Percentiles rank a stretch among this genome's conserved stretches.
These are phyloP conservation scores for Thermoascus crustaceus DNA, from an alignment of 2,329 filamentous ascomycete species.

Conservation along the genomic window DNA sequence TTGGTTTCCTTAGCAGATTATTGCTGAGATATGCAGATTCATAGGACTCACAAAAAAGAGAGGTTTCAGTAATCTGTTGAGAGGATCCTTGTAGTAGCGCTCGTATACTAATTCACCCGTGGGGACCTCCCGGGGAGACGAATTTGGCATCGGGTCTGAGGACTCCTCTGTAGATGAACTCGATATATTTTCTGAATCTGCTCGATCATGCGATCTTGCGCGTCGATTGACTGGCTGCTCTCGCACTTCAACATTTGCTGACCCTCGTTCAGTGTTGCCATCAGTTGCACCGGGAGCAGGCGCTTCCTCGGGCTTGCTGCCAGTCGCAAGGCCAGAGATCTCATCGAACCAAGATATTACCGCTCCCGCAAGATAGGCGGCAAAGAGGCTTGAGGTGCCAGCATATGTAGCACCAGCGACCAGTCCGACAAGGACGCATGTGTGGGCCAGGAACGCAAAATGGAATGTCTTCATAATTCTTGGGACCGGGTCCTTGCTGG, in stretches of 20 bases:
- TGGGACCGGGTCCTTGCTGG: slow-evolving; percentile 7
- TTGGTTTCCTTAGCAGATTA: background rate
- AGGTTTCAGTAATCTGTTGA: slow-evolving; percentile 53
- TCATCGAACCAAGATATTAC: slow-evolving; percentile 44
- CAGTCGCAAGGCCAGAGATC: background rate
- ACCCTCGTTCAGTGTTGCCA: background rate
- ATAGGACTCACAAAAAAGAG: slow-evolving; percentile 58
- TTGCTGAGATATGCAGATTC: background rate
- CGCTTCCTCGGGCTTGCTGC: background rate
- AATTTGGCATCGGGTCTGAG: background rate
- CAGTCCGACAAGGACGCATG: slow-evolving; percentile 37
- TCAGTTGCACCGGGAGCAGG: background rate
- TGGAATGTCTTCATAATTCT: slow-evolving; percentile 7
- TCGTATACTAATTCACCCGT: slow-evolving; percentile 33
- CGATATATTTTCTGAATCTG: background rate
- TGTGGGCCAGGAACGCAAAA: slow-evolving; percentile 36
- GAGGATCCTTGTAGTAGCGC: slow-evolving; percentile 38
- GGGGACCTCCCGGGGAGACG: slow-evolving; percentile 1
- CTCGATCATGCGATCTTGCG: too few relatives aligned
- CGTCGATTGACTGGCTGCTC: too few relatives aligned
- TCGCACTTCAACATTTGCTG: too few relatives aligned
- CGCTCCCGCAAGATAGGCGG: slow-evolving; percentile 50
- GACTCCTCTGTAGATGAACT: too few relatives aligned
- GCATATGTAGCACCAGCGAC: slow-evolving; percentile 45
- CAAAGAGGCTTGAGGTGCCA: slow-evolving; percentile 49